Conservation (phyloP, 2,329 filamentous ascomycete species). For the Aspergillus sp. region DNA sequence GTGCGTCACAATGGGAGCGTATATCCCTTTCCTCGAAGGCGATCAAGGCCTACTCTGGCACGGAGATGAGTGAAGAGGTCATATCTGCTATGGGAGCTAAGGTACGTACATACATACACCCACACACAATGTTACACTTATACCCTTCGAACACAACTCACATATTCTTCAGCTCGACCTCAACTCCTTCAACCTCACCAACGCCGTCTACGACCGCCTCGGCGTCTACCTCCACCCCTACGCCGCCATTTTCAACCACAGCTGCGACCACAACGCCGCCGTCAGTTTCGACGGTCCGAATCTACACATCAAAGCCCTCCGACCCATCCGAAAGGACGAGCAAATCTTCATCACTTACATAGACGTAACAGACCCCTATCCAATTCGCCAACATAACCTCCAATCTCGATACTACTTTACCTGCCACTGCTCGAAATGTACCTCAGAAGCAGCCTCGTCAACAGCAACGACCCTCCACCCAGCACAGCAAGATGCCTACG, state of each 20-base stretch:
- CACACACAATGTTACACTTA: neutral
- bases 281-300: constrained; percentile 59
- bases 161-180: constrained; percentile 51
- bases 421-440: constrained; percentile 59
- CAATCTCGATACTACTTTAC: constrained; percentile 59
- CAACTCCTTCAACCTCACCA: constrained; percentile 62
- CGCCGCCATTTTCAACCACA: constrained; percentile 61
- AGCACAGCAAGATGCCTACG: constrained; percentile 5
- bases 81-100: constrained; percentile 50
- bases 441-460: constrained; percentile 11
- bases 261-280: constrained; percentile 61
- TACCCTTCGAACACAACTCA: neutral
- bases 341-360: constrained; percentile 66
- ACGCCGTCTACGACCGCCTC: constrained; percentile 57
- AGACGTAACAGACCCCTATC: constrained; percentile 56
- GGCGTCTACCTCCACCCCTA: constrained; percentile 62
- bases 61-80: constrained; percentile 46
- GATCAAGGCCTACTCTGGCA: constrained; percentile 55
- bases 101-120: constrained; percentile 32
- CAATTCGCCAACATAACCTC: constrained; percentile 56
- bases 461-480: constrained; percentile 19
- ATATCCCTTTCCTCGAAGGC: constrained; percentile 58
- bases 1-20: constrained; percentile 48
- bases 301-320: constrained; percentile 55
- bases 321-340: constrained; percentile 55